These are phyloP conservation scores for Sisymbrium irio DNA, from an alignment of 345 rosid genomes.

Conservation along the genomic window DNA sequence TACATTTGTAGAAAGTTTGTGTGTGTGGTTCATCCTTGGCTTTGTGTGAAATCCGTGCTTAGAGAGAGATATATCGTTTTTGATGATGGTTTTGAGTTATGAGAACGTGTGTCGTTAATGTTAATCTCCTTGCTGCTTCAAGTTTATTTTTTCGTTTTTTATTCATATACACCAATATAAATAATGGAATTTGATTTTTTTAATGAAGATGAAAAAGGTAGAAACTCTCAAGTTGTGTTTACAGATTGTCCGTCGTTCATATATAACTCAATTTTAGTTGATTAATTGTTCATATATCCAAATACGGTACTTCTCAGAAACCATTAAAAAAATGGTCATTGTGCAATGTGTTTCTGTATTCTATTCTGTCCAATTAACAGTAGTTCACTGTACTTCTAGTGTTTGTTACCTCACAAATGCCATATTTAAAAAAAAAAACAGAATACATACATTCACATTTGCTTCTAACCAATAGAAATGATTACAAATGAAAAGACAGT, in stretches of 20 bases:
- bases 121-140: conserved; percentile 1
- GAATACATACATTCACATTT: no score
- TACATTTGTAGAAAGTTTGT: conserved; percentile 1
- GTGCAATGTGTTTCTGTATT: not conserved
- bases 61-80: conserved; percentile 4
- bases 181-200: not conserved
- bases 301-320: not conserved
- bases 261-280: not conserved
- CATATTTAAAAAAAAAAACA: no score
- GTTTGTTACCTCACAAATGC: no score
- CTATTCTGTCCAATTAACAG: not conserved
- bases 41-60: conserved; percentile 16
- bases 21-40: conserved; percentile 27
- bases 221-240: not conserved
- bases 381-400: not conserved
- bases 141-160: not conserved
- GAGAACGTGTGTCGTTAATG: conserved; percentile 2
- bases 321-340: not conserved
- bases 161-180: not conserved
- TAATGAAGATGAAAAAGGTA: not conserved
- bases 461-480: no score
- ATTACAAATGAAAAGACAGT: no score
- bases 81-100: conserved; percentile 27
- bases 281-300: not conserved
- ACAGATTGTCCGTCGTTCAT: not conserved